Base-by-base conservation (phyloP, 2,329 filamentous ascomycete genomes). In the Fusarium dlaminii region DNA sequence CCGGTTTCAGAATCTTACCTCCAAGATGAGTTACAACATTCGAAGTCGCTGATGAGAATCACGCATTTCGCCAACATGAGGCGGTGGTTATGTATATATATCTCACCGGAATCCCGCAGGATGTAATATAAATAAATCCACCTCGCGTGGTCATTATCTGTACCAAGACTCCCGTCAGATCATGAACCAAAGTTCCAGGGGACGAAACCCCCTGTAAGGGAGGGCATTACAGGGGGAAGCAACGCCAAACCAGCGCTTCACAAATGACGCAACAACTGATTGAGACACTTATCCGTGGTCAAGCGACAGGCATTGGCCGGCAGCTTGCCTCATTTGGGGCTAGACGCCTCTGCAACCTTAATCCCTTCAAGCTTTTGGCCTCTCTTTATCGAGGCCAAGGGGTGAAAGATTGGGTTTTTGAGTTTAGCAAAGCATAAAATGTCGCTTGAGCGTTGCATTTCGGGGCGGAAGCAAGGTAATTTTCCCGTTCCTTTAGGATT, bases 321-420 rank as follows among this genome's bases (percentile, higher is more conserved):
- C 52, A 58, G 52, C 69, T 72, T 72, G n/a, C 39, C 69, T 54
- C 10, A 48, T 72, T 72, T 68, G 57, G 68, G 68, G 63, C 69
- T 72, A 72, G 69, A 58, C 37, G 43, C 30, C 54, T 42, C 52
- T 72, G 69, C 68, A 72, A 72, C 69, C 69, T 72, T 72, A 72
- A 68, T 34, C 40, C 52, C 37, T 45, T 59, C 63, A 72, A 72
- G 69, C 69, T 72, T 72, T 70, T 70, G 27, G 29, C 27, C 48
- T 24, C 36, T 42, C 13, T 55, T 43, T 34, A 17, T 30, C n/a
- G 20, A 48, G 46, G 30, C 36, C 45, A 63, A 39, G 63, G 36
- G 43, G 24, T 22, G 9, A 32, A 30, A 29, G 15, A 60, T 29
- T 32, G 37, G 42, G 40, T 42, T 56, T 63, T 24, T 27, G 22